A percentile compares a stretch with the other conserved stretches of the same genome.
These are phyloP conservation scores for Trichoderma oligosporum DNA, from an alignment of 2,329 filamentous ascomycete species.

Conservation along the genomic window DNA sequence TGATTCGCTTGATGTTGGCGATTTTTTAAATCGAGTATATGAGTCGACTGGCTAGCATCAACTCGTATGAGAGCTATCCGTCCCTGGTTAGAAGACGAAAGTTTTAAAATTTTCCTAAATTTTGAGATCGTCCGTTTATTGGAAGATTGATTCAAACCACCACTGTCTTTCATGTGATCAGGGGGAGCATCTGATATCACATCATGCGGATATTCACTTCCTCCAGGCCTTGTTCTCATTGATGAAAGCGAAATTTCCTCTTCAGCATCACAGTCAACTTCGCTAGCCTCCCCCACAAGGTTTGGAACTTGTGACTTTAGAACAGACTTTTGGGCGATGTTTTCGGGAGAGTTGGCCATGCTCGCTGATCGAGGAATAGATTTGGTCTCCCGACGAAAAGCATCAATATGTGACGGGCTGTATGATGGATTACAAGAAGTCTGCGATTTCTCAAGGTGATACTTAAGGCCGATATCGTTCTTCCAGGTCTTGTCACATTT, in stretches of 20 bases:
- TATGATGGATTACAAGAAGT: conserved; percentile 51
- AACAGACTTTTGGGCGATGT: background rate
- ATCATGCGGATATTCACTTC: background rate
- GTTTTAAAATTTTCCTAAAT: background rate
- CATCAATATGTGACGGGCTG: conserved; percentile 16
- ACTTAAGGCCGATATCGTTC: conserved; percentile 55
- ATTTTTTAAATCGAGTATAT: background rate
- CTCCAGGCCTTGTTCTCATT: background rate
- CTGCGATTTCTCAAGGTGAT: conserved; percentile 54
- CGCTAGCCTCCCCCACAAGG: background rate
- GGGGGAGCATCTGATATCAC: background rate
- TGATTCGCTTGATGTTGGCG: background rate
- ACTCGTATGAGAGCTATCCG: background rate
- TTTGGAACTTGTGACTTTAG: background rate
- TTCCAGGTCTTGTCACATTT: conserved; percentile 55
- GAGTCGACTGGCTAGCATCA: background rate
- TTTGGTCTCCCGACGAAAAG: conserved; percentile 23
- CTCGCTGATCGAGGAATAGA: background rate
- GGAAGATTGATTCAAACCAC: background rate
- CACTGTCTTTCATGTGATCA: background rate
- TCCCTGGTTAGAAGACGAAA: background rate
- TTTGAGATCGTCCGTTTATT: background rate
- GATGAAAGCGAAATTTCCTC: background rate
- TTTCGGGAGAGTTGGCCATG: background rate
- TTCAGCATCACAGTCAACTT: background rate